Evolutionary conservation across 1,284 basidiomycete genomes (phyloP), one percentile per base, ranked within the genome.

Genomic region (Sporisorium scitamineum): DNA sequence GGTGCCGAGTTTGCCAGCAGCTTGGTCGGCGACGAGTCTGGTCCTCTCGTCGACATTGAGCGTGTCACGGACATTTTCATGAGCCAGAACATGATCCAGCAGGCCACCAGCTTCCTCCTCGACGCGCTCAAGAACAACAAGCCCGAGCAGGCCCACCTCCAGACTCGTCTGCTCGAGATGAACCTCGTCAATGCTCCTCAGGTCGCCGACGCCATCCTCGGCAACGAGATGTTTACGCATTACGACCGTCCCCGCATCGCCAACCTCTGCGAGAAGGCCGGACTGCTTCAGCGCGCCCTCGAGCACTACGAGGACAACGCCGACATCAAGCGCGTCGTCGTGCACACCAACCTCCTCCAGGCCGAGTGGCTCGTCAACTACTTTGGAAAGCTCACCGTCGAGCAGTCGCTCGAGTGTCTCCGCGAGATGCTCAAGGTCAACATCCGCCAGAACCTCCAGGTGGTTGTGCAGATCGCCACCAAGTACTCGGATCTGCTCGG

Each of bases 91-190:
- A 95, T 99, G 94, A 95, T 99, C 71, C 97, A 99, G 87, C 97
- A 96, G 54, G 97, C 97, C 18, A 99, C 97, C 0, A 96, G 94
- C 3, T 99, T 99, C 92, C 88, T 99, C 54, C 88, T 99, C 63
- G 97, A 99, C 85, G 97, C 95, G n/a, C 89, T 99, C 81, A 99
- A 99, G 88, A 97, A 99, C 78, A 99, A 99, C 89, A 94, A 93
- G 87, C 94, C 95, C 0, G 97, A 99, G 87, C 96, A 99, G 85
- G 96, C 91, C 1, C 94, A 93, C 79, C 88, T 99, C 14, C 97
- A 99, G 87, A 99, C 97, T 1, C 92, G 95, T 76, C 89, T 99
- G 24, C 89, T 99, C 56, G 97, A 99, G 88, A 97, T 99, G 92
- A 99, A 99, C 88, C 89, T 99, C 59, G 88, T 98, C 70, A 93